Evolutionary conservation across 1,139 yeast species (phyloP), one percentile per base, ranked within the genome.

Genomic region (Nakaseomyces nivariensis): DNA sequence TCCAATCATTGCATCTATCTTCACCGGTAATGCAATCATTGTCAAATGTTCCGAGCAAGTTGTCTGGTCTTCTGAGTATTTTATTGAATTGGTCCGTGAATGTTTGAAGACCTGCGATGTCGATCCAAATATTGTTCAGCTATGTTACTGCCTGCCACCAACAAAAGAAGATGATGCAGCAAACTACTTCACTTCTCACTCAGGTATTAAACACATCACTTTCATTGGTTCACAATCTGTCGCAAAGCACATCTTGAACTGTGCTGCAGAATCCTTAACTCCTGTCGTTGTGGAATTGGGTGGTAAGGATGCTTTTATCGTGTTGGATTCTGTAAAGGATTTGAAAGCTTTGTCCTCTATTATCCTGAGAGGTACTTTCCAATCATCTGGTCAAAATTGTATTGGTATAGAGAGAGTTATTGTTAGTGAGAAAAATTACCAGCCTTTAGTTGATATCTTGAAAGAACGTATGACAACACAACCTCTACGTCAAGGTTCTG

Each of bases 251-350:
- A 96, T 92, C 17, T 82, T 85, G 34, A 75, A 74, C 47, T 85
- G 88, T 46, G 97, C 97, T 2, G 78, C 96, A 36, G 79, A 79
- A 54, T 77, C 85, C 25, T 72, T 92, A 59, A 89, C 95, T 0
- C 98, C 97, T 0, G 89, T 92, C 49, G 97, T 90, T 34, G 90
- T 88, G 5, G 98, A 92, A 67, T 74, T 92, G 34, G 98, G 98
- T 37, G 98, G 98, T 25, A 92, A 92, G 63, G 98, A 92, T 67
- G 85, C 97, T 0, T 78, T 88, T 32, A 74, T 92, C 52, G 90
- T 89, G 3, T 74, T 92, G 58, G 96, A 90, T 62, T 85, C 83
- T 55, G 81, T 76, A 38, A 70, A 75, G 56, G 75, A 79, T 54
- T 57, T 80, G 40, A 67, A 74, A 5, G 77, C 81, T 0, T 73